phyloP scores from a whole-genome alignment of 148 eudicot genomes.

The Diospyros kaki region DNA sequence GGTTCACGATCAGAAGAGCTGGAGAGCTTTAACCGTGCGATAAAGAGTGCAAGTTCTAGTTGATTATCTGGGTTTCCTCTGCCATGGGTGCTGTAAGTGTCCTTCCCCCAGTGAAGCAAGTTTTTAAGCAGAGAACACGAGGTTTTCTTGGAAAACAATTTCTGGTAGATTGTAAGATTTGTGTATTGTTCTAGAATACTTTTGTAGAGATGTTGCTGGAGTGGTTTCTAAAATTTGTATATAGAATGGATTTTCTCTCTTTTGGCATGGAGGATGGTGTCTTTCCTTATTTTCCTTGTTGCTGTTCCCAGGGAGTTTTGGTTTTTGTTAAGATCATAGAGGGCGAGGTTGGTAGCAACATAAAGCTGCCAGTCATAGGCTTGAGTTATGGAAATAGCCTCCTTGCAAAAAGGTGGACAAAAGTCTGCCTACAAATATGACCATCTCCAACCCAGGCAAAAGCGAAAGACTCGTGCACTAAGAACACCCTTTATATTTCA shows the following conservation, averaged over 20 bases:
- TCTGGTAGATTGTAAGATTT: neutral
- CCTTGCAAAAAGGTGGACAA: too few relatives aligned
- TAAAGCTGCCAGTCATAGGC: too few relatives aligned
- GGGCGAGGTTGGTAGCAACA: too few relatives aligned
- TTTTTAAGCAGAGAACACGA: neutral
- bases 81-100: neutral
- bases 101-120: neutral
- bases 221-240: too few relatives aligned
- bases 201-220: too few relatives aligned
- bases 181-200: neutral
- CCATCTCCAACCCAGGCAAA: too few relatives aligned
- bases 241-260: too few relatives aligned
- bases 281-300: neutral
- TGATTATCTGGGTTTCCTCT: neutral
- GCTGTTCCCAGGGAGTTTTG: neutral
- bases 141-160: neutral
- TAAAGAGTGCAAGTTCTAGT: constrained; percentile 5
- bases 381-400: too few relatives aligned
- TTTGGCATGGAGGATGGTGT: neutral
- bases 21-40: constrained; percentile 11
- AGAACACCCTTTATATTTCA: too few relatives aligned
- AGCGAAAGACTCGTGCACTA: too few relatives aligned
- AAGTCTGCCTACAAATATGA: too few relatives aligned
- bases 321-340: neutral
- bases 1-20: constrained; percentile 23